Percentiles rank a stretch among this genome's conserved stretches.
Conservation (phyloP, 2,329 filamentous ascomycete genomes). For the Apiospora marii region DNA sequence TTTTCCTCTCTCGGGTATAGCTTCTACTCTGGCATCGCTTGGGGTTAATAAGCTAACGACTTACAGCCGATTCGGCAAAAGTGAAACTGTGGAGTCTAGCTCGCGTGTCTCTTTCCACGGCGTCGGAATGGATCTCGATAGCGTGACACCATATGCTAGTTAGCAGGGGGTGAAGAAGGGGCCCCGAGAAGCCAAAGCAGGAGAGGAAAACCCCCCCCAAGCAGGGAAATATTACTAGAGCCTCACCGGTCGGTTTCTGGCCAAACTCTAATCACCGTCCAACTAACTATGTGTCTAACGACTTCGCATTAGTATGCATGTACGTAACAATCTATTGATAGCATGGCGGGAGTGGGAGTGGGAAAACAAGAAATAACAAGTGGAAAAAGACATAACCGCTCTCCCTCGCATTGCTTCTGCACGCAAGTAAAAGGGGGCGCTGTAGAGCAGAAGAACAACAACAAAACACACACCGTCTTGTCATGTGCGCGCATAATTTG, state of each 20-base stretch:
- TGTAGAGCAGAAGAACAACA: too few relatives aligned
- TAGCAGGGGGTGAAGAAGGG: background rate
- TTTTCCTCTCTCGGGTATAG: too few relatives aligned
- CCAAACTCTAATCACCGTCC: background rate
- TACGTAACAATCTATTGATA: background rate
- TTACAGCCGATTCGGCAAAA: constrained; percentile 10
- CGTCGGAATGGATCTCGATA: constrained; percentile 16
- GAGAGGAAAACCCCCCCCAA: background rate
- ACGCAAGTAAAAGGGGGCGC: background rate
- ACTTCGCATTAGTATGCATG: background rate
- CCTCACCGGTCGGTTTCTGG: constrained; percentile 8
- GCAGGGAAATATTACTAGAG: background rate
- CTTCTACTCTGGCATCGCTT: background rate
- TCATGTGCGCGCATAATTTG: too few relatives aligned
- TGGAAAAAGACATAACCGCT: too few relatives aligned
- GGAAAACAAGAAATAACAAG: too few relatives aligned
- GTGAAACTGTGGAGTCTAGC: background rate
- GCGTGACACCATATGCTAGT: background rate
- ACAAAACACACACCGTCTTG: too few relatives aligned
- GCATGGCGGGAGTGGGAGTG: background rate
- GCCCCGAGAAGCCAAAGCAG: background rate
- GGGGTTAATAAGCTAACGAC: background rate
- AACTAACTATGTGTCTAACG: background rate
- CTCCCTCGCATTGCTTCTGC: background rate
- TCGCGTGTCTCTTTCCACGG: constrained; percentile 6